phyloP scores from a whole-genome alignment of 306 rosid species.

The Vigna trinervia region DNA sequence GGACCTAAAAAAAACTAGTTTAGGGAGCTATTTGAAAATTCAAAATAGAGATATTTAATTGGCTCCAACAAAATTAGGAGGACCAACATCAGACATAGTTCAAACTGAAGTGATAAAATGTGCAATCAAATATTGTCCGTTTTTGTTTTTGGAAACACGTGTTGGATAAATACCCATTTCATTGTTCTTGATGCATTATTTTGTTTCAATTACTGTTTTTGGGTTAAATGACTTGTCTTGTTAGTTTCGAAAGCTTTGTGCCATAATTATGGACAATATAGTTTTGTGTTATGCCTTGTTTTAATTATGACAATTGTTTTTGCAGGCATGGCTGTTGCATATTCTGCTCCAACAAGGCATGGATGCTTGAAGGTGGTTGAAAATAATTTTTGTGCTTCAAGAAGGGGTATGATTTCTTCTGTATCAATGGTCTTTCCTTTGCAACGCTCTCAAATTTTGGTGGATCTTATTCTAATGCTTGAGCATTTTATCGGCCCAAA shows the following conservation, averaged over 20 bases:
- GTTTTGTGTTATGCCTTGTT: slow-evolving; percentile 31
- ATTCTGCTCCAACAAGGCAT: slow-evolving; percentile 85
- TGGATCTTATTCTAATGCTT: background rate
- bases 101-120: background rate
- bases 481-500: slow-evolving; percentile 20
- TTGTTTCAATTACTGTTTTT: slow-evolving; percentile 5
- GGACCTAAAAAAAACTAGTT: too few relatives aligned
- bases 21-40: too few relatives aligned
- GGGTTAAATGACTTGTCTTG: slow-evolving; percentile 15
- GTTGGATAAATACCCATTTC: slow-evolving; percentile 9
- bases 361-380: slow-evolving; percentile 93
- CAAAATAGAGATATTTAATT: background rate
- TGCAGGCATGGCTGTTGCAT: slow-evolving; percentile 83
- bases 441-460: slow-evolving; percentile 1
- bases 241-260: slow-evolving; percentile 24
- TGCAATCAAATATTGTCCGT: background rate
- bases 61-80: background rate
- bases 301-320: slow-evolving; percentile 35
- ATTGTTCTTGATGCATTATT: slow-evolving; percentile 28
- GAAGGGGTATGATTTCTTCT: slow-evolving; percentile 67
- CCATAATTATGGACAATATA: slow-evolving; percentile 10
- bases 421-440: slow-evolving; percentile 8
- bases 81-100: background rate
- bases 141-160: background rate
- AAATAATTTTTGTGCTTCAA: slow-evolving; percentile 92